Evolutionary conservation across 495 filamentous ascomycete genomes (phyloP), one percentile per base, ranked within the genome.

Genomic region (Neurospora africana): DNA sequence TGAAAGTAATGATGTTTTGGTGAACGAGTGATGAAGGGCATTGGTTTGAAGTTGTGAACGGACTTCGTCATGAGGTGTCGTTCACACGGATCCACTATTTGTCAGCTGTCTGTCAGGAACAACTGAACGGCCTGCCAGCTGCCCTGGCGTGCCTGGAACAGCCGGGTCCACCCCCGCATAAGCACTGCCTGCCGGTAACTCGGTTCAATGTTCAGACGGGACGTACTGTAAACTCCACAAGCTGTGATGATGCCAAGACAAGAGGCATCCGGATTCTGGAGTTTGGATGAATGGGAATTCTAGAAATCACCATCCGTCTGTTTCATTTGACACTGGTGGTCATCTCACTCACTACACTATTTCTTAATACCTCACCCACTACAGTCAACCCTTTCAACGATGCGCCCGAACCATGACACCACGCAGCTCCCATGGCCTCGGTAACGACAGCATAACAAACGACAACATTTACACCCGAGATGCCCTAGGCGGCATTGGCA

Each of bases 371-470:
- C 36, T 65, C 44, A 69, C 19, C 8, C 38, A 35, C 6, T 9
- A 37, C 33, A 2, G n/a, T 71, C 47, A 67, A 36, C 36, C 47
- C 13, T 30, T 53, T 35, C 23, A 68, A 36, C 70, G 10, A 76
- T 76, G 74, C 72, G 44, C 70, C 47, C 40, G 36, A 72, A 76
- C n/a, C 72, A 76, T 76, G 74, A 70, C 74, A 68, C 74, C 72
- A 58, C 71, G 70, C 74, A 76, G 72, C 74, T 70, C 37, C 39
- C 72, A 76, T 68, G 72, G 72, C 70, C 37, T 17, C 44, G 72
- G 71, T 72, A 70, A 70, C 72, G 65, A 61, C 23, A 38, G 35
- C 65, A 33, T 11, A 41, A 38, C 13, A 21, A 39, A 65, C 53
- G 6, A 33, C 53, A 65, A 65, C 15, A 27, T 65, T 19, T 65